Base-by-base conservation (phyloP, 805 yeast species). In the Wickerhamomyces subpelliculosus region DNA sequence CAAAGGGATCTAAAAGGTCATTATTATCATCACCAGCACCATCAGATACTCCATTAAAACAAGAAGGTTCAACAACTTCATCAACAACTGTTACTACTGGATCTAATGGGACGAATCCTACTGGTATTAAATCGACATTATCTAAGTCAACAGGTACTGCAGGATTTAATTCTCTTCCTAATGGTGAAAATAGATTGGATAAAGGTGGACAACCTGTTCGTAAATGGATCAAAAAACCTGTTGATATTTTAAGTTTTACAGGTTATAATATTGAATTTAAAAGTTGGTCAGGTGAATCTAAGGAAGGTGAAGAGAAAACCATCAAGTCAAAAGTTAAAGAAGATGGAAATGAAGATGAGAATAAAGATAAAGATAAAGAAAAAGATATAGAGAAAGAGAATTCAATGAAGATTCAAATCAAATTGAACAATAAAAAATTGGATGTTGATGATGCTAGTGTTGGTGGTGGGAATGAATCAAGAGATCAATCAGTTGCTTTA, bases 171-270 rank as follows among this genome's bases (percentile, higher is more conserved):
- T n/a, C n/a, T n/a, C n/a, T n/a, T n/a, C n/a, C n/a, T n/a, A n/a
- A n/a, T n/a, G n/a, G n/a, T n/a, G n/a, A n/a, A n/a, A n/a, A n/a
- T n/a, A 44, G 44, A 32, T 50, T 73, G 22, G 75, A 72, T 43
- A 62, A 70, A 17, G 51, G 64, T 18, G 72, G 72, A 4, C n/a
- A n/a, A n/a, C 66, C 67, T 14, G 62, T 68, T 34, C 56, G 77
- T 33, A 58, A 57, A 39, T 73, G 79, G 79, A 43, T 39, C 9
- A 63, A 64, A 42, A 51, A 55, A 33, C 65, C 66, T 1, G 37
- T 70, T 9, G 52, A 53, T 11, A 49, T 73, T 27, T 64, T 61
- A 40, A 61, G 68, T 20, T 72, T 73, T 43, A 70, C 77, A 0
- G 75, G 76, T 5, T 63, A 58, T 41, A 54, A 49, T 19, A 64